Conservation (phyloP, 345 rosid species). For the Sapria himalayana region DNA sequence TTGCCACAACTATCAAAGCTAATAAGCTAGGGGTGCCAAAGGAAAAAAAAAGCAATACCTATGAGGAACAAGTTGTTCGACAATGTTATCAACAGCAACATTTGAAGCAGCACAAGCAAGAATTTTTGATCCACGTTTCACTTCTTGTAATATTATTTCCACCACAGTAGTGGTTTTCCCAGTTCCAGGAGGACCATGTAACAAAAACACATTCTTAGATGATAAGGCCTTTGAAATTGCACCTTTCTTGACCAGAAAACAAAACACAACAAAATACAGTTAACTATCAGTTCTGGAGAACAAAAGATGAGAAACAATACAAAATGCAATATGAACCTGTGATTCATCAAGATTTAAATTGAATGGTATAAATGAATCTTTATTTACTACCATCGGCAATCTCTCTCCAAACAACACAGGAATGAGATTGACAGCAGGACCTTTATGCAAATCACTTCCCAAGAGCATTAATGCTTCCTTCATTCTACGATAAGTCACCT, state of each 20-base stretch:
- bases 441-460: constrained; percentile 68
- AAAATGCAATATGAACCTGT: constrained; percentile 24
- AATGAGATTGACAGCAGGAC: constrained; percentile 71
- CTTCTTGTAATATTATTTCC: constrained; percentile 85
- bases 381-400: constrained; percentile 29
- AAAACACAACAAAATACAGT: neutral
- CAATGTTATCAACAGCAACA: constrained; percentile 95
- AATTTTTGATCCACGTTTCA: constrained; percentile 80
- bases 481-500: constrained; percentile 87
- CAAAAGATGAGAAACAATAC: neutral
- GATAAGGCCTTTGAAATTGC: constrained; percentile 70
- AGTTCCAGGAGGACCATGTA: constrained; percentile 99
- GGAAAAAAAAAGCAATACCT: too few relatives aligned
- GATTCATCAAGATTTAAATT: constrained; percentile 71
- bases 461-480: constrained; percentile 69
- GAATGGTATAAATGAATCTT: constrained; percentile 36
- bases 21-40: too few relatives aligned
- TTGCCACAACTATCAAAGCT: too few relatives aligned
- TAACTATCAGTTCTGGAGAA: neutral
- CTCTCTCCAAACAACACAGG: constrained; percentile 86
- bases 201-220: constrained; percentile 61
- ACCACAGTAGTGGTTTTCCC: constrained; percentile 97
- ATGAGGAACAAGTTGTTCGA: constrained; percentile 81
- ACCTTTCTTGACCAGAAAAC: constrained; percentile 35
- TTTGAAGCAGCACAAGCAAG: constrained; percentile 98